A percentile compares a stretch with the other conserved stretches of the same genome.
phyloP scores from a whole-genome alignment of 2,329 filamentous ascomycete genomes.

The Capronia epimyces region DNA sequence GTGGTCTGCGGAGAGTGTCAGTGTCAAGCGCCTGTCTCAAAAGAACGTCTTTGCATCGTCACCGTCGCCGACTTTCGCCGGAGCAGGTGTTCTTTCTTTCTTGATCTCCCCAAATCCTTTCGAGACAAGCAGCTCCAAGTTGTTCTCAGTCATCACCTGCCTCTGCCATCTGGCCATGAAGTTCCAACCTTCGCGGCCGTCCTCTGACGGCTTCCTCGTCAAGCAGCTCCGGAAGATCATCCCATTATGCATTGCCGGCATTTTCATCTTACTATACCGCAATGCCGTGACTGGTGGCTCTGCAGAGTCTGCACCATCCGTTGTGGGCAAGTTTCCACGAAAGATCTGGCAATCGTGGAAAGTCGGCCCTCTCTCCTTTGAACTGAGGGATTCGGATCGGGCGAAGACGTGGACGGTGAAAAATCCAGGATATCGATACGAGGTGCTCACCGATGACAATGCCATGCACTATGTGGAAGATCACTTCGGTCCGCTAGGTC shows the following conservation, averaged over 20 bases:
- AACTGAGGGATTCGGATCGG: conserved; percentile 55
- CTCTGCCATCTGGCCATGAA: neutral
- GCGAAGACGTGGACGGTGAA: conserved; percentile 62
- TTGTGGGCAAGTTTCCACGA: conserved; percentile 46
- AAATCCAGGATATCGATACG: conserved; percentile 63
- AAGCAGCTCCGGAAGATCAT: neutral
- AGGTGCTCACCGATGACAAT: conserved; percentile 65
- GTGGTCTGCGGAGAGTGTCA: neutral
- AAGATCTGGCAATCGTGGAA: conserved; percentile 80
- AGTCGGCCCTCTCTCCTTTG: conserved; percentile 60
- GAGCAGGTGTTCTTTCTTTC: neutral
- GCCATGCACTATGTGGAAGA: conserved; percentile 62
- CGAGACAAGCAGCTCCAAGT: no score
- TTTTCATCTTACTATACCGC: conserved; percentile 2
- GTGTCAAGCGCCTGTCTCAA: neutral
- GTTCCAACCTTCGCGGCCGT: neutral
- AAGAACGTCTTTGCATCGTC: neutral
- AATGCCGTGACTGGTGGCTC: conserved; percentile 1
- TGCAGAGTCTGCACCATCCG: neutral
- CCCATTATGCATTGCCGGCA: neutral
- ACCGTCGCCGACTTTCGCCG: neutral
- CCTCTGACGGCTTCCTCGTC: neutral
- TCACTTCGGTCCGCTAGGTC: conserved; percentile 59
- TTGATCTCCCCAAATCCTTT: neutral
- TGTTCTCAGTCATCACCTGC: no score